Evolutionary conservation across 228 moss, liverwort and hornwort genomes (phyloP), one percentile per base, ranked within the genome.

Genomic region (Sphagnum magellanicum): DNA sequence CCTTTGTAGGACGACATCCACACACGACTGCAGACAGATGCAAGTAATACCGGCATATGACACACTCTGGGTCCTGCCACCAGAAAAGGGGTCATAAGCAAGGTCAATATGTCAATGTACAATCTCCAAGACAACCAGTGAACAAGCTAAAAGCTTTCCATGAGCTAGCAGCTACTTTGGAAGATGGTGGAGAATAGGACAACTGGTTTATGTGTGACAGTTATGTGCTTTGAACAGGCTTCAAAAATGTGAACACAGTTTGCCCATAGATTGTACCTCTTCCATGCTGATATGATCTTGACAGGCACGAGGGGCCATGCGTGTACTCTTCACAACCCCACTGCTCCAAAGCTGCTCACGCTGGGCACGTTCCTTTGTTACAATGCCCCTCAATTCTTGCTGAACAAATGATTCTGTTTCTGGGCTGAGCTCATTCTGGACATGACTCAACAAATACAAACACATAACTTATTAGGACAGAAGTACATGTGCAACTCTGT

Each of bases 21-120:
- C 96, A 96, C 74, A 93, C 89, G 67, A 96, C 91, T 73, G 93
- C 91, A 76, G 96, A 96, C 57, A 96, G 74, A 78, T 93, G 96
- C 71, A 96, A 71, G 69, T 93, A 96, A 68, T 96, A 96, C 46
- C 91, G 88, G 74, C 93, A 96, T 67, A 96, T 96, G 72, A 96
- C 93, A 72, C 96, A 96, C 84, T 89, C 91, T n/a, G 83, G 89
- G 74, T 96, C 96, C 96, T 96, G 81, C 57, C 50, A 9, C 53
- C 60, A 47, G 47, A 6, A 59, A 48, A 71, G 48, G 17, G 10
- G 17, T 48, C 57, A 63, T 32, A 32, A 32, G 5, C 16, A 15
- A 65, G 8, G 16, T 48, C 16, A 5, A 5, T 15, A 15, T 5
- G 12, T 9, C n/a, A 48, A 15, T 6, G 13, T 15, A 47, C 16